A percentile compares a stretch with the other conserved stretches of the same genome.
These are phyloP conservation scores for Nakazawaea pomicola DNA, from an alignment of 805 yeast genomes.

Conservation along the genomic window DNA sequence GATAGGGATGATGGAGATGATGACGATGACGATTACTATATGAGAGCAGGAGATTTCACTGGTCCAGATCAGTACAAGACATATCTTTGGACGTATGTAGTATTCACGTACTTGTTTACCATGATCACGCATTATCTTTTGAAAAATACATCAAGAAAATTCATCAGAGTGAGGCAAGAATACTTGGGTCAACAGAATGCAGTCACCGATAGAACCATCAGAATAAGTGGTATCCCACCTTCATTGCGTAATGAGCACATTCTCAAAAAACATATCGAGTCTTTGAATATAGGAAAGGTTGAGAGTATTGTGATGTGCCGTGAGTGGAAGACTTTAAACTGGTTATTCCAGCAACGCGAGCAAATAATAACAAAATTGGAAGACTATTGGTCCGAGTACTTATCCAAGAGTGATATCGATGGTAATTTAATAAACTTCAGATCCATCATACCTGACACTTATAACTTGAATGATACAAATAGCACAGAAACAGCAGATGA, in stretches of 20 bases:
- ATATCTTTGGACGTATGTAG: constrained; percentile 81
- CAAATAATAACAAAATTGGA: constrained; percentile 55
- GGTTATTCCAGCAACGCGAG: constrained; percentile 55
- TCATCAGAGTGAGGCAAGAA: constrained; percentile 72
- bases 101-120: constrained; percentile 85
- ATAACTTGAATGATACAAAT: constrained; percentile 1
- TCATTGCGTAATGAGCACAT: constrained; percentile 68
- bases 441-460: constrained; percentile 10
- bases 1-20: constrained; percentile 17
- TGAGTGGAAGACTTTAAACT: constrained; percentile 78
- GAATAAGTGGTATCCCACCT: constrained; percentile 85
- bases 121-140: constrained; percentile 54
- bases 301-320: constrained; percentile 73
- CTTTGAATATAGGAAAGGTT: constrained; percentile 75
- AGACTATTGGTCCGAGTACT: constrained; percentile 63
- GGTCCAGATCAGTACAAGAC: constrained; percentile 40
- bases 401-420: constrained; percentile 31
- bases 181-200: constrained; percentile 84
- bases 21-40: constrained; percentile 1
- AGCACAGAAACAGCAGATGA: constrained; percentile 1
- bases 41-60: neutral
- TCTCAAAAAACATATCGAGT: constrained; percentile 69
- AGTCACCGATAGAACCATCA: constrained; percentile 85
- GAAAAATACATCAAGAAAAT: constrained; percentile 63
- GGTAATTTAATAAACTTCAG: constrained; percentile 7